phyloP scores from a whole-genome alignment of 2,329 filamentous ascomycete species.

The Scedosporium apiospermum region DNA sequence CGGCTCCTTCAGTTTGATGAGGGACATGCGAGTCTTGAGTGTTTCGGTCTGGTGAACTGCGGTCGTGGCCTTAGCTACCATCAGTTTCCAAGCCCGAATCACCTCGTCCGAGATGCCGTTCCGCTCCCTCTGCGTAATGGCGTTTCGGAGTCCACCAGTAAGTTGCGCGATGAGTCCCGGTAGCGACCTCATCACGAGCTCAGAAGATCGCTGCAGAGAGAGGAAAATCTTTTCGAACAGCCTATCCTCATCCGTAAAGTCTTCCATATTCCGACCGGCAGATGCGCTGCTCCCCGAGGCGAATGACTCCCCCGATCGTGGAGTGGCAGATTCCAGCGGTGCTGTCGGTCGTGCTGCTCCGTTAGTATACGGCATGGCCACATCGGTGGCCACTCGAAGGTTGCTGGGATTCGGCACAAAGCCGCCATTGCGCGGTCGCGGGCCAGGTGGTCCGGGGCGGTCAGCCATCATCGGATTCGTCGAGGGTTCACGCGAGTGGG shows the following conservation, averaged over 20 bases:
- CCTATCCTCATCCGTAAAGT: slow-evolving; percentile 66
- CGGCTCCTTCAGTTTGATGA: slow-evolving; percentile 78
- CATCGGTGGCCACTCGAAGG: slow-evolving; percentile 48
- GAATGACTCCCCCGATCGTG: slow-evolving; percentile 76
- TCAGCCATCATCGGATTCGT: slow-evolving; percentile 44
- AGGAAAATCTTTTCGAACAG: slow-evolving; percentile 77
- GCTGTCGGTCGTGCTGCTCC: slow-evolving; percentile 36
- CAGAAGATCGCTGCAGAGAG: slow-evolving; percentile 63
- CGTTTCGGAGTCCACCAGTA: slow-evolving; percentile 50
- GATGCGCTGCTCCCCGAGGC: slow-evolving; percentile 39
- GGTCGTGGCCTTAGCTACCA: slow-evolving; percentile 62
- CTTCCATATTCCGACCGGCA: slow-evolving; percentile 42
- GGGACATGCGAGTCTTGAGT: slow-evolving; percentile 62
- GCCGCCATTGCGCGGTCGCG: slow-evolving; percentile 24
- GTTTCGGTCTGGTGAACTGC: slow-evolving; percentile 65
- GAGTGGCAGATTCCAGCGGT: slow-evolving; percentile 53
- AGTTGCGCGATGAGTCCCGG: slow-evolving; percentile 63
- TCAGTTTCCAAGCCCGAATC: slow-evolving; percentile 55
- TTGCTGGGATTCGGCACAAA: slow-evolving; percentile 41
- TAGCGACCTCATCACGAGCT: slow-evolving; percentile 61
- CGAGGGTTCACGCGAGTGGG: slow-evolving; percentile 41
- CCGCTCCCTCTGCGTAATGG: slow-evolving; percentile 45
- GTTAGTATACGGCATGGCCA: slow-evolving; percentile 38
- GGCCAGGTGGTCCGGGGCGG: slow-evolving; percentile 28
- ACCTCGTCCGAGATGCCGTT: slow-evolving; percentile 38